phyloP scores from a whole-genome alignment of 495 filamentous ascomycete genomes.

The Penicillium cataractarum region DNA sequence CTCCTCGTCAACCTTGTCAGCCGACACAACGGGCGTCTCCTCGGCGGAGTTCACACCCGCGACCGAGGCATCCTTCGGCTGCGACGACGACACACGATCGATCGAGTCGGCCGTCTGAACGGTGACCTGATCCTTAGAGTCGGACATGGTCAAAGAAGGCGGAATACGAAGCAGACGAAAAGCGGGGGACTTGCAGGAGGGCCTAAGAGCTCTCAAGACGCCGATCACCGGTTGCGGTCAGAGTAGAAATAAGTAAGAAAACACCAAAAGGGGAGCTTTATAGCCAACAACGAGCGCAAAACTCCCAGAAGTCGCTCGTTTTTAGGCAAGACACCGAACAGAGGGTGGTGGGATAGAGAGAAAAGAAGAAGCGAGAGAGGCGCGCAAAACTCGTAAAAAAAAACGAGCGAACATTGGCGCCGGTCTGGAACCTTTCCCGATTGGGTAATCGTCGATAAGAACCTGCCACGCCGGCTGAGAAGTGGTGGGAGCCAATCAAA shows the following conservation, averaged over 20 bases:
- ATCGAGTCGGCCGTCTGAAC: slow-evolving; percentile 29
- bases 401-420: slow-evolving; percentile 7
- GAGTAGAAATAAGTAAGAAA: neutral
- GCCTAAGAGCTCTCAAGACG: neutral
- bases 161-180: slow-evolving; percentile 11
- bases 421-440: slow-evolving; percentile 35
- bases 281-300: slow-evolving; percentile 56
- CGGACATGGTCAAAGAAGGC: slow-evolving; percentile 26
- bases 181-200: slow-evolving; percentile 7
- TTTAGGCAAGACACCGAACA: slow-evolving; percentile 15
- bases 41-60: slow-evolving; percentile 23
- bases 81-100: slow-evolving; percentile 17
- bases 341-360: slow-evolving; percentile 1
- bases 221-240: slow-evolving; percentile 2
- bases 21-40: slow-evolving; percentile 25
- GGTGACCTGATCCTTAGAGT: slow-evolving; percentile 33
- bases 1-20: slow-evolving; percentile 40
- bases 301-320: slow-evolving; percentile 61
- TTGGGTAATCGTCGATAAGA: slow-evolving; percentile 28
- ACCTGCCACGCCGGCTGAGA: slow-evolving; percentile 17
- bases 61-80: slow-evolving; percentile 30
- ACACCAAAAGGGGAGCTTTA: slow-evolving; percentile 45
- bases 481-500: slow-evolving; percentile 12
- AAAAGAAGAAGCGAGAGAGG: slow-evolving; percentile 4
- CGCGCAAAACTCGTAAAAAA: slow-evolving; percentile 15